Percentiles rank a stretch among this genome's conserved stretches.
These are phyloP conservation scores for Yarrowia yakushimensis DNA, from an alignment of 805 yeast species.

Conservation along the genomic window DNA sequence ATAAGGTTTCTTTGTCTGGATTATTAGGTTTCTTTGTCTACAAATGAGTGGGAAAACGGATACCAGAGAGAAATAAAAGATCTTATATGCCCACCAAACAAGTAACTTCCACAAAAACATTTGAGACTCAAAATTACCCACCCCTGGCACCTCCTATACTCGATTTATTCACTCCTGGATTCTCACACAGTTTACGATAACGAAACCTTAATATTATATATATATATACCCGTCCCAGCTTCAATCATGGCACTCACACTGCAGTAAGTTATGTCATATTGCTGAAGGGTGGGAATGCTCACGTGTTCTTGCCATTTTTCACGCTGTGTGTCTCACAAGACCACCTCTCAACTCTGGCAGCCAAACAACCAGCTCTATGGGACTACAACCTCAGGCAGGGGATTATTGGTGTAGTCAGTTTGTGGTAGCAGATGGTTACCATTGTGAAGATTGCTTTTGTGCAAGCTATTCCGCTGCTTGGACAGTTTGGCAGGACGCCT, in stretches of 20 bases:
- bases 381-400: constrained; percentile 15
- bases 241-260: not conserved
- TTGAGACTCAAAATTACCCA: not conserved
- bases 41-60: not conserved
- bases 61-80: too few relatives aligned
- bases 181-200: not conserved
- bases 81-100: too few relatives aligned
- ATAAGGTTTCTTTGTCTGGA: too few relatives aligned
- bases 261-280: not conserved
- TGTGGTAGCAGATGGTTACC: not conserved
- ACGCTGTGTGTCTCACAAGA: constrained; percentile 13
- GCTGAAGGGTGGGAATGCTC: constrained; percentile 24
- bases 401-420: not conserved
- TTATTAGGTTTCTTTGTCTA: not conserved
- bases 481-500: constrained; percentile 24
- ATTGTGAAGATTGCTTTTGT: not conserved
- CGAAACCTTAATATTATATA: not conserved
- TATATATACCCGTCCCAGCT: not conserved
- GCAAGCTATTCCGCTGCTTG: not conserved
- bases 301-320: constrained; percentile 11
- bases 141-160: not conserved
- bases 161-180: not conserved
- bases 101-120: not conserved
- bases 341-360: not conserved
- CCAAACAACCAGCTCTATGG: constrained; percentile 11